Evolutionary conservation across 768 basidiomycete species (phyloP).

Genomic region (Lactarius hatsudake): DNA sequence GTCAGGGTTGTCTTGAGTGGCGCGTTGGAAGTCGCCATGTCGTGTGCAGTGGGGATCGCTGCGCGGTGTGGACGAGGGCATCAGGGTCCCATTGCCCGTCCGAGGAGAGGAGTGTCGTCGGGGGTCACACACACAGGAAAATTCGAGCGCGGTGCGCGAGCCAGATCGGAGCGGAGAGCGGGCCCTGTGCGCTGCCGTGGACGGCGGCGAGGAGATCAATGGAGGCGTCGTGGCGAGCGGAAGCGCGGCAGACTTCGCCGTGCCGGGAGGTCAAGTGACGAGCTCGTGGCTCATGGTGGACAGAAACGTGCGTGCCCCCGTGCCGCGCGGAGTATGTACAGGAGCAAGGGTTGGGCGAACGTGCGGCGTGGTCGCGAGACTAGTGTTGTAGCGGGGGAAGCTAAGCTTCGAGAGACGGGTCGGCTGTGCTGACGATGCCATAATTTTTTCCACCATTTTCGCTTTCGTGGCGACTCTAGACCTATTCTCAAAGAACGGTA

Average conservation of each 20-base stretch:
- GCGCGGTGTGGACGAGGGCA: conserved; percentile 13
- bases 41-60: conserved; percentile 10
- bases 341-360: conserved; percentile 23
- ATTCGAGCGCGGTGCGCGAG: background rate
- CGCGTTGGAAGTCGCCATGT: conserved; percentile 19
- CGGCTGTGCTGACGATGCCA: conserved; percentile 19
- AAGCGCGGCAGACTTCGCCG: conserved; percentile 15
- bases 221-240: conserved; percentile 6
- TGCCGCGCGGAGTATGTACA: conserved; percentile 14
- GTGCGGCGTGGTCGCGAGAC: conserved; percentile 19
- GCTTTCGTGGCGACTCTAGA: conserved; percentile 20
- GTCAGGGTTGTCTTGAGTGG: conserved; percentile 13
- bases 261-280: background rate
- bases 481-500: background rate
- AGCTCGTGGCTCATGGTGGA: conserved; percentile 14
- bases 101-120: conserved; percentile 7
- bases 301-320: conserved; percentile 20
- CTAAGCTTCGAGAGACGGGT: conserved; percentile 16
- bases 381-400: conserved; percentile 25
- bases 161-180: conserved; percentile 23
- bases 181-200: conserved; percentile 13
- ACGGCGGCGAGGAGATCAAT: conserved; percentile 8
- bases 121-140: conserved; percentile 13
- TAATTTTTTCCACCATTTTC: conserved; percentile 25
- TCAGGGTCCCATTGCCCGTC: background rate